A percentile compares a stretch with the other conserved stretches of the same genome.
Evolutionary conservation across 805 yeast genomes (phyloP).

Genomic region (Candida chauliodis): DNA sequence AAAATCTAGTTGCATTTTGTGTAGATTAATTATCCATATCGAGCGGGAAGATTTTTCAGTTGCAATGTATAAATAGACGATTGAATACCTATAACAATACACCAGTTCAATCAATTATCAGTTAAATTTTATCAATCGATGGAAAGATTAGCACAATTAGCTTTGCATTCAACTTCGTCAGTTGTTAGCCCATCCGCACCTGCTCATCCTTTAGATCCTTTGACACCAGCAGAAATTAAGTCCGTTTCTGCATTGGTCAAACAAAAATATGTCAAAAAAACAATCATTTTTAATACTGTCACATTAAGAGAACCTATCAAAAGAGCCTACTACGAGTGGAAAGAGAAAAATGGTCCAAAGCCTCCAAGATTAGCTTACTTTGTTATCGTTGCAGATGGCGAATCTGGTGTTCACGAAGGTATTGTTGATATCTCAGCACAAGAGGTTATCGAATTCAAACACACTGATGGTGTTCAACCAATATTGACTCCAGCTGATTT

Average conservation of each 20-base stretch:
- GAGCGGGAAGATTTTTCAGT: not conserved
- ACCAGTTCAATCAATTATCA: not conserved
- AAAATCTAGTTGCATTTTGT: not conserved
- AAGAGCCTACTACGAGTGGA: slow-evolving; percentile 61
- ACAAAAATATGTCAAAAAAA: slow-evolving; percentile 42
- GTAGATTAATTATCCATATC: not conserved
- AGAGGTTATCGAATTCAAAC: slow-evolving; percentile 44
- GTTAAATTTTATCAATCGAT: too few relatives aligned
- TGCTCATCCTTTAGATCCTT: slow-evolving; percentile 69
- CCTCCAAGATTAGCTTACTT: slow-evolving; percentile 70
- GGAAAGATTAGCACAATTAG: slow-evolving; percentile 67
- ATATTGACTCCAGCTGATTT: slow-evolving; percentile 70
- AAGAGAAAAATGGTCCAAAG: slow-evolving; percentile 52
- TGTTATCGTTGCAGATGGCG: slow-evolving; percentile 57
- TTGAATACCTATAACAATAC: not conserved
- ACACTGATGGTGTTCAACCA: slow-evolving; percentile 65
- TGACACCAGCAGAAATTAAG: slow-evolving; percentile 59
- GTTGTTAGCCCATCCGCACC: slow-evolving; percentile 52
- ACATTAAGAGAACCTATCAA: slow-evolving; percentile 72
- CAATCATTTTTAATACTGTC: slow-evolving; percentile 61
- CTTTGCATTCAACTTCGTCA: slow-evolving; percentile 57
- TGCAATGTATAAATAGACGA: slow-evolving; percentile 1
- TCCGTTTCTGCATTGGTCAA: slow-evolving; percentile 53
- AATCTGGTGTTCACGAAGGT: slow-evolving; percentile 68
- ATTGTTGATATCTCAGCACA: slow-evolving; percentile 53